Conservation (phyloP, 345 rosid genomes). For the Stellera chamaejasme region DNA sequence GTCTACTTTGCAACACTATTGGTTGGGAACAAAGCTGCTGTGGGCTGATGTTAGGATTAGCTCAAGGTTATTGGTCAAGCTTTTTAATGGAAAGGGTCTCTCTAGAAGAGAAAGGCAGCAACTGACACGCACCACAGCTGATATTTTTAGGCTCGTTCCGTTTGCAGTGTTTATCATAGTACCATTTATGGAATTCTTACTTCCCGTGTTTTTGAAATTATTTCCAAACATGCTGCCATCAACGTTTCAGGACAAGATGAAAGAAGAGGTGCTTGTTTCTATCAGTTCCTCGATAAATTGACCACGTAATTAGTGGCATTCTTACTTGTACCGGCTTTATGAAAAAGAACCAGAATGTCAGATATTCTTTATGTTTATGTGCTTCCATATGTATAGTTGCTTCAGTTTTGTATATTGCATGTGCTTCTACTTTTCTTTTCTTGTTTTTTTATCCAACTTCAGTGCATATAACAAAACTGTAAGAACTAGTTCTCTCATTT, state of each 20-base stretch:
- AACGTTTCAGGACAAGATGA: conserved; percentile 98
- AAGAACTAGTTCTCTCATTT: too few relatives aligned
- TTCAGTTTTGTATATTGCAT: too few relatives aligned
- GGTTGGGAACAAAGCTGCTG: conserved; percentile 85
- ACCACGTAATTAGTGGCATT: conserved; percentile 1
- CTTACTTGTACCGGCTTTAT: background rate
- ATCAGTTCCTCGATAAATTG: background rate
- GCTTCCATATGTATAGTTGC: too few relatives aligned
- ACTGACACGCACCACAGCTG: conserved; percentile 76
- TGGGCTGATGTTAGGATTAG: conserved; percentile 92
- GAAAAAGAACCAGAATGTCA: too few relatives aligned
- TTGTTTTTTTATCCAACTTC: too few relatives aligned
- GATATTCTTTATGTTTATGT: too few relatives aligned
- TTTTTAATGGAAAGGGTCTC: conserved; percentile 83
- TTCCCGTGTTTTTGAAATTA: conserved; percentile 77
- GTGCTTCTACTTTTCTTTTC: too few relatives aligned
- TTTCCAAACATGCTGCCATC: conserved; percentile 98
- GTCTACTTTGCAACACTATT: conserved; percentile 85
- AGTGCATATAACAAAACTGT: too few relatives aligned
- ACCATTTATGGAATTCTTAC: conserved; percentile 96
- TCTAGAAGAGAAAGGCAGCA: conserved; percentile 87
- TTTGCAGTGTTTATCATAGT: conserved; percentile 85
- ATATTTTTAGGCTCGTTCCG: conserved; percentile 79
- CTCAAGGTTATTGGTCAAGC: conserved; percentile 76
- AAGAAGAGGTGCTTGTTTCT: conserved; percentile 65